Conservation (phyloP, 257 asterid genomes). For the Plantago ovata region DNA sequence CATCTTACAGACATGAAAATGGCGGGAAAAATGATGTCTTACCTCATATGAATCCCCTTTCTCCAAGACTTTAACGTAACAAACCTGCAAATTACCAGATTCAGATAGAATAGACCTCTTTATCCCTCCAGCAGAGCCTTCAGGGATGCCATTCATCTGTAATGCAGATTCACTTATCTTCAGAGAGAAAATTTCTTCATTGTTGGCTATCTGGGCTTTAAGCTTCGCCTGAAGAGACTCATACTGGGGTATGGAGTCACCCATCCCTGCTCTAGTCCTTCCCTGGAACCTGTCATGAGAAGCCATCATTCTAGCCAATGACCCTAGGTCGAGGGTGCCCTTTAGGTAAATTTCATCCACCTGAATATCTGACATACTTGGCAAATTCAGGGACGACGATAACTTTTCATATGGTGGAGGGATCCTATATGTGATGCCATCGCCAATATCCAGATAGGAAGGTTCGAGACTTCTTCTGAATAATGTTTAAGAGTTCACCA, state of each 20-base stretch:
- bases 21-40: conserved; percentile 23
- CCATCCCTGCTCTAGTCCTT: conserved; percentile 64
- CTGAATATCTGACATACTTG: conserved; percentile 67
- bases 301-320: conserved; percentile 93
- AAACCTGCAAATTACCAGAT: conserved; percentile 82
- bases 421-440: conserved; percentile 82
- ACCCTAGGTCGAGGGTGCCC: conserved; percentile 98
- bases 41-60: conserved; percentile 99
- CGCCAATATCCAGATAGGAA: conserved; percentile 85
- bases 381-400: conserved; percentile 64
- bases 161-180: conserved; percentile 71
- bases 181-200: conserved; percentile 57
- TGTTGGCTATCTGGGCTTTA: conserved; percentile 49
- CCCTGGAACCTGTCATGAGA: conserved; percentile 57
- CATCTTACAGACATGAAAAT: conserved; percentile 8
- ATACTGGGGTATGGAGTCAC: conserved; percentile 63
- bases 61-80: conserved; percentile 94
- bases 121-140: conserved; percentile 92
- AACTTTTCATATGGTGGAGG: conserved; percentile 88
- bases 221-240: conserved; percentile 89
- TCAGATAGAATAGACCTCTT: conserved; percentile 80
- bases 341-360: conserved; percentile 89
- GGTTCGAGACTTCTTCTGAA: conserved; percentile 84
- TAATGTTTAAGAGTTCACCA: conserved; percentile 17
- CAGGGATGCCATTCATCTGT: conserved; percentile 78